A percentile compares a stretch with the other conserved stretches of the same genome.
phyloP scores from a whole-genome alignment of 306 rosid genomes.

The Fragaria vesca region DNA sequence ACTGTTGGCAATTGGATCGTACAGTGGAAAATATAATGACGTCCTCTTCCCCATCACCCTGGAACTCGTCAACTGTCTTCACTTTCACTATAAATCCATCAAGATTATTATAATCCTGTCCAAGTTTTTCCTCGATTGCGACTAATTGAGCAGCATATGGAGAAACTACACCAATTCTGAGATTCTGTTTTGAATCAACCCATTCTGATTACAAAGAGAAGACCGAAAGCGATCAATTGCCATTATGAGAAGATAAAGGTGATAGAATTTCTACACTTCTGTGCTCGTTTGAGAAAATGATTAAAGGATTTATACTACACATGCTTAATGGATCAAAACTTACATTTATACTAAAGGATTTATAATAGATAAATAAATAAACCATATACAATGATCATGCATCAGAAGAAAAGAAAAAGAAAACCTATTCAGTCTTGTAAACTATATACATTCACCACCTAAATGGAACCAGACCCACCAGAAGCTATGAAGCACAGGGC shows the following conservation, averaged over 20 bases:
- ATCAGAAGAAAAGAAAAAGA: too few species aligned
- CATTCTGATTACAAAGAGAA: constrained; percentile 39
- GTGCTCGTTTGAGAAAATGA: too few species aligned
- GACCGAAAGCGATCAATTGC: not conserved
- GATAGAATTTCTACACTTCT: not conserved
- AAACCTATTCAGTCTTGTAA: too few species aligned
- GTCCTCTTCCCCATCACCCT: constrained; percentile 56
- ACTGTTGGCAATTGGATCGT: constrained; percentile 36
- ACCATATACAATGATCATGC: too few species aligned
- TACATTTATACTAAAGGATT: not conserved
- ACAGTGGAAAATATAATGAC: constrained; percentile 68
- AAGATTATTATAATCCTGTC: constrained; percentile 31
- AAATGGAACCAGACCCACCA: too few species aligned
- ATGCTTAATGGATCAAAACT: not conserved
- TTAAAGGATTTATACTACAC: too few species aligned
- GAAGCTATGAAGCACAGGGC: not conserved
- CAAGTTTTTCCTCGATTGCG: constrained; percentile 35
- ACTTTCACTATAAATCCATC: too few species aligned
- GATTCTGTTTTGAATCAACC: constrained; percentile 33
- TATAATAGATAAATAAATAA: too few species aligned
- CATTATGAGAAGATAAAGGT: not conserved
- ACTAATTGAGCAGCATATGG: constrained; percentile 79
- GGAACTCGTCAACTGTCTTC: too few species aligned
- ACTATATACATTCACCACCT: too few species aligned
- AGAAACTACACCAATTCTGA: constrained; percentile 63